These are phyloP conservation scores for Penicillium brevicompactum DNA, from an alignment of 2,329 filamentous ascomycete species.

Conservation along the genomic window DNA sequence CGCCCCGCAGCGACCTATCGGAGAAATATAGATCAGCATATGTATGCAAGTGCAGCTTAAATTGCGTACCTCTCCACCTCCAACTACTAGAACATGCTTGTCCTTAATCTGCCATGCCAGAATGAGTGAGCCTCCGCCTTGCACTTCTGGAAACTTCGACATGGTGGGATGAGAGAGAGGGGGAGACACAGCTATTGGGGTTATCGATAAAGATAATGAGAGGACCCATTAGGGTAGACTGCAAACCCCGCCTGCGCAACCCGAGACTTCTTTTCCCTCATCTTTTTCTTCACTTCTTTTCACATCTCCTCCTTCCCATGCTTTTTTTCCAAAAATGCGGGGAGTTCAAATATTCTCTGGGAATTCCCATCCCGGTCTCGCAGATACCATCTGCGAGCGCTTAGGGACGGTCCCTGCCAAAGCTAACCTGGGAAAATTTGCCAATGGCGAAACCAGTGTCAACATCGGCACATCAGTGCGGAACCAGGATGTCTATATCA, in stretches of 20 bases:
- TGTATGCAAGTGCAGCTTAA: conserved; percentile 17
- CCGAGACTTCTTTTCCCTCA: conserved; percentile 15
- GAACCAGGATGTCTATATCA: conserved; percentile 98
- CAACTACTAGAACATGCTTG: conserved; percentile 88
- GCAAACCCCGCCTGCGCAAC: conserved; percentile 16
- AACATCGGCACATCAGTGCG: conserved; percentile 73
- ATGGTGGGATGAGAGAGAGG: conserved; percentile 36
- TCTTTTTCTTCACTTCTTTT: conserved; percentile 21
- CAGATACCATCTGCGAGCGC: conserved; percentile 67
- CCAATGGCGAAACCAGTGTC: conserved; percentile 71
- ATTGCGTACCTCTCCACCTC: conserved; percentile 79
- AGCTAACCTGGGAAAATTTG: conserved; percentile 66
- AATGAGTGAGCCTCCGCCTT: conserved; percentile 90
- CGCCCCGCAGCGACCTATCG: conserved; percentile 88
- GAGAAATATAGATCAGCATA: conserved; percentile 23
- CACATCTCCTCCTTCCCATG: conserved; percentile 17
- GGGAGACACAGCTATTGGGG: conserved; percentile 10
- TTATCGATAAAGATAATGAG: conserved; percentile 12
- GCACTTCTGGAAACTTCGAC: conserved; percentile 72
- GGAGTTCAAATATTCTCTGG: conserved; percentile 69
- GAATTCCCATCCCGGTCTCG: conserved; percentile 64
- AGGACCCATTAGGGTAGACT: conserved; percentile 22
- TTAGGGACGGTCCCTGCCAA: conserved; percentile 62
- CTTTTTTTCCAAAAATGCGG: conserved; percentile 52
- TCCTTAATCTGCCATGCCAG: conserved; percentile 92